A percentile compares a stretch with the other conserved stretches of the same genome.
Evolutionary conservation across 164 flowering plant species (phyloP).

Genomic region (grape (Vitis vinifera)): DNA sequence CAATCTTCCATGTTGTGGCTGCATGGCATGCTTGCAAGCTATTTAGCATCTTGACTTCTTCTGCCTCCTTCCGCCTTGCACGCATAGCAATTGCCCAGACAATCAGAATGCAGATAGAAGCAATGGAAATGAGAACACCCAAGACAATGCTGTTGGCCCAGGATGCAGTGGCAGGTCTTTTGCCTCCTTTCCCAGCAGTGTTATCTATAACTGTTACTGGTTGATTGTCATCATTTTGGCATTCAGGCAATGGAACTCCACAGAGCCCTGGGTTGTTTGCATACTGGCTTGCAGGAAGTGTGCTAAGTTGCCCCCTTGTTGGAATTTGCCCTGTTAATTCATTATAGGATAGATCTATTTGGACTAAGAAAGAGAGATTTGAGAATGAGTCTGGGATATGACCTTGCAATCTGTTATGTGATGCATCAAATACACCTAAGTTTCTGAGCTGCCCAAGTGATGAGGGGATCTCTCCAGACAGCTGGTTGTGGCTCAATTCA

Average conservation of each 20-base stretch:
- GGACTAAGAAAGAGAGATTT: constrained; percentile 75
- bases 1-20: constrained; percentile 90
- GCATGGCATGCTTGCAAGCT: constrained; percentile 64
- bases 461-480: constrained; percentile 81
- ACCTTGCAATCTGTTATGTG: constrained; percentile 81
- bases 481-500: constrained; percentile 65
- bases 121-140: constrained; percentile 67
- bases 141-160: constrained; percentile 77
- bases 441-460: constrained; percentile 64
- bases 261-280: constrained; percentile 92
- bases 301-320: constrained; percentile 75
- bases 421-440: constrained; percentile 88
- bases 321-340: constrained; percentile 85
- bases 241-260: constrained; percentile 81
- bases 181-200: constrained; percentile 12
- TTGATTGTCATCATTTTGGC: constrained; percentile 28
- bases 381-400: constrained; percentile 83
- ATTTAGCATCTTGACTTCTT: constrained; percentile 64
- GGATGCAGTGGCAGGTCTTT: constrained; percentile 33
- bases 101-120: constrained; percentile 57
- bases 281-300: constrained; percentile 80
- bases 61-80: constrained; percentile 59
- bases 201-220: constrained; percentile 13
- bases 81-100: constrained; percentile 81
- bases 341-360: constrained; percentile 79